phyloP scores from a whole-genome alignment of 306 rosid species.

The Bauhinia variegata region DNA sequence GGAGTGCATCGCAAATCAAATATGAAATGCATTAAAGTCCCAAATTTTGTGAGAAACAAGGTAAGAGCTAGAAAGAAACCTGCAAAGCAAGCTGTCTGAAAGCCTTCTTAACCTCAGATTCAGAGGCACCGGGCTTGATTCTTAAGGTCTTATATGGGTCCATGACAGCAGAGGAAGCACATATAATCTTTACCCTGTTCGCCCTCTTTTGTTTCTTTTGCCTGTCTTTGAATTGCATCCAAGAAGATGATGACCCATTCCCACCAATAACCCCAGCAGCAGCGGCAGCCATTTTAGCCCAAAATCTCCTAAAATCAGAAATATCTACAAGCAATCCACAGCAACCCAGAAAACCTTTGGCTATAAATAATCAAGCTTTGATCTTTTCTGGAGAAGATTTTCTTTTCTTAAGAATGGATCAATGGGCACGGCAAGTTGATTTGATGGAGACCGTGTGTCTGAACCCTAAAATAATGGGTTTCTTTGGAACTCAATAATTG shows the following conservation, averaged over 20 bases:
- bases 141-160: constrained; percentile 81
- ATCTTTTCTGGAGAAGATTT: neutral
- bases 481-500: neutral
- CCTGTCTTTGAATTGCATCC: constrained; percentile 47
- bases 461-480: constrained; percentile 21
- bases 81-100: constrained; percentile 84
- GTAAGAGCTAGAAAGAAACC: constrained; percentile 50
- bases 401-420: constrained; percentile 31
- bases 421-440: constrained; percentile 40
- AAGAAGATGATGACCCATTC: constrained; percentile 48
- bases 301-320: constrained; percentile 21
- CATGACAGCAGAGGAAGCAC: constrained; percentile 47
- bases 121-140: constrained; percentile 72
- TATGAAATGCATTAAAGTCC: neutral
- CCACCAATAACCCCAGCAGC: constrained; percentile 61
- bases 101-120: constrained; percentile 87
- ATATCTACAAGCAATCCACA: neutral
- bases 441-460: constrained; percentile 9
- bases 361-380: constrained; percentile 28
- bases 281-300: constrained; percentile 54
- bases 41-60: too few species aligned
- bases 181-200: constrained; percentile 44
- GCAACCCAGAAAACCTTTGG: constrained; percentile 32
- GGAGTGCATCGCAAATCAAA: neutral
- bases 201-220: constrained; percentile 29